These are phyloP conservation scores for Trichoderma arundinaceum DNA, from an alignment of 2,329 filamentous ascomycete species.

Conservation along the genomic window DNA sequence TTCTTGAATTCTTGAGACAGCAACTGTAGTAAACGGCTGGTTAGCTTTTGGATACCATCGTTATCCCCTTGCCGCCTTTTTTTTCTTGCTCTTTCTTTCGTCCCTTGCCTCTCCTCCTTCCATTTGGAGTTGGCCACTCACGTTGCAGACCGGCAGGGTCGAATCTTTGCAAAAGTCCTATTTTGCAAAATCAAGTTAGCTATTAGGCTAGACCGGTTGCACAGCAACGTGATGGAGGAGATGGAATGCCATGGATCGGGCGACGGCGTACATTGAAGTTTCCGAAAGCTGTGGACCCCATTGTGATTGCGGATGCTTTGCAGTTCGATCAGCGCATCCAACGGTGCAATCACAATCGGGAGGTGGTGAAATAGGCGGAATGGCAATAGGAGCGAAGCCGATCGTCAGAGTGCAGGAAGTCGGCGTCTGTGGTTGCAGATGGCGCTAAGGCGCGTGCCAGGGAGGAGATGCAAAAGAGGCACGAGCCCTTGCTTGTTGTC, in stretches of 20 bases:
- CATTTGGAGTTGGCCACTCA: conserved; percentile 53
- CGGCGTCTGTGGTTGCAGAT: conserved; percentile 20
- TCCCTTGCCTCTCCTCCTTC: neutral
- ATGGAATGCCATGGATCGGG: neutral
- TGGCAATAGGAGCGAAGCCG: conserved; percentile 6
- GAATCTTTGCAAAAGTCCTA: conserved; percentile 85
- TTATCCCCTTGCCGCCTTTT: neutral
- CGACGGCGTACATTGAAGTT: conserved; percentile 60
- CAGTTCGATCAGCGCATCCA: conserved; percentile 22
- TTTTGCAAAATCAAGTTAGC: conserved; percentile 38
- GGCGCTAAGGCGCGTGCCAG: conserved; percentile 24
- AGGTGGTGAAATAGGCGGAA: conserved; percentile 8
- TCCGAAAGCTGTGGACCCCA: conserved; percentile 67
- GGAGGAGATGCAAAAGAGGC: conserved; percentile 16
- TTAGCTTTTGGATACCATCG: neutral
- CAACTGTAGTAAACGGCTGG: conserved; percentile 36
- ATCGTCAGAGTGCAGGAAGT: conserved; percentile 20
- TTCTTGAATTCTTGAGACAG: conserved; percentile 60
- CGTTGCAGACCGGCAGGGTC: conserved; percentile 83
- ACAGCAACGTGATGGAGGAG: conserved; percentile 23
- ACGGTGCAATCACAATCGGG: conserved; percentile 25
- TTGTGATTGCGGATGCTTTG: conserved; percentile 44
- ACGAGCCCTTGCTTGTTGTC: conserved; percentile 18
- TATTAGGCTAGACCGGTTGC: neutral
- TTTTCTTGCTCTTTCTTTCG: neutral